A percentile compares a stretch with the other conserved stretches of the same genome.
Evolutionary conservation across 768 basidiomycete species (phyloP).

Genomic region (Amanita jacksonii): DNA sequence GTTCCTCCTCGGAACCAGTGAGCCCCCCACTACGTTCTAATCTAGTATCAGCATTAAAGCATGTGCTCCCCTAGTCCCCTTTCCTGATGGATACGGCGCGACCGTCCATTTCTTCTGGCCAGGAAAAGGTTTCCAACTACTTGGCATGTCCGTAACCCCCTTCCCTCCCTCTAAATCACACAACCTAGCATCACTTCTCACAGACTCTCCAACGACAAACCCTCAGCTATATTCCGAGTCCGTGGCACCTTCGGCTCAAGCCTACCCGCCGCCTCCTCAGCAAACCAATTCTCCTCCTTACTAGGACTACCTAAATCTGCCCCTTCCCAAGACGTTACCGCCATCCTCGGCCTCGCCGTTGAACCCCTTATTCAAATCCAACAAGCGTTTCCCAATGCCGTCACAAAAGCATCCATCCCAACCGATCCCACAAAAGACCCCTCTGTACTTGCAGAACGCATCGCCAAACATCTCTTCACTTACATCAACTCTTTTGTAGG

Average conservation of each 20-base stretch:
- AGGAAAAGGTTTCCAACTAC: constrained; percentile 75
- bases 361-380: constrained; percentile 63
- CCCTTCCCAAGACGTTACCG: constrained; percentile 43
- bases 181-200: background rate
- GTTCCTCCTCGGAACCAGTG: constrained; percentile 72
- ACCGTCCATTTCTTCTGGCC: constrained; percentile 85
- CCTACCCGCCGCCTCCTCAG: constrained; percentile 21
- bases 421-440: constrained; percentile 31
- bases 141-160: constrained; percentile 60
- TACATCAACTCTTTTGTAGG: constrained; percentile 61
- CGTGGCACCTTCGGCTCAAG: constrained; percentile 48
- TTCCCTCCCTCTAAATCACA: background rate
- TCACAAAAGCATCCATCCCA: constrained; percentile 13
- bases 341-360: constrained; percentile 70
- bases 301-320: constrained; percentile 22
- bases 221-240: constrained; percentile 81
- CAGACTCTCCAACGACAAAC: constrained; percentile 86
- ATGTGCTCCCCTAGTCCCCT: constrained; percentile 41
- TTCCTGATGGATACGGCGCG: constrained; percentile 77
- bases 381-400: constrained; percentile 29
- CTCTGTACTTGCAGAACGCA: constrained; percentile 50
- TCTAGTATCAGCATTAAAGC: no score
- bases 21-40: no score
- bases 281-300: constrained; percentile 28
- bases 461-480: constrained; percentile 69